These are phyloP conservation scores for Senecio squalidus DNA, from an alignment of 140 eudicot genomes.

Conservation along the genomic window DNA sequence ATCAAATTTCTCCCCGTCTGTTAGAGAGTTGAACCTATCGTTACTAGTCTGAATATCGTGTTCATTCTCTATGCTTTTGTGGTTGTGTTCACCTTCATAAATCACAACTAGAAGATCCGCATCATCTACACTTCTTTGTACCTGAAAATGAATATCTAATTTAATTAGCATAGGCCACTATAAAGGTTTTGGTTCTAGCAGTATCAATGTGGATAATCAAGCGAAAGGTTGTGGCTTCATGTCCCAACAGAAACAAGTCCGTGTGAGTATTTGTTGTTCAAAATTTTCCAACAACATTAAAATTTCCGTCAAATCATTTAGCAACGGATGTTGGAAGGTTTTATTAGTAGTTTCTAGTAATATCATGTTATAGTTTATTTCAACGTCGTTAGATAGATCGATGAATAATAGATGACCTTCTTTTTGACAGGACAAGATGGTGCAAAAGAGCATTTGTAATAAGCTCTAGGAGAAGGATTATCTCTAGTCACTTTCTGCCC, in stretches of 20 bases:
- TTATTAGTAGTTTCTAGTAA: no score
- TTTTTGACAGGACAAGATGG: slow-evolving; percentile 88
- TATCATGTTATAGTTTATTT: neutral
- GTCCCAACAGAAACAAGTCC: no score
- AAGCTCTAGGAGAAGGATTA: slow-evolving; percentile 92
- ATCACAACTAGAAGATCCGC: slow-evolving; percentile 59
- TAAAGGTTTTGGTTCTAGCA: neutral
- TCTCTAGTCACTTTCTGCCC: slow-evolving; percentile 95
- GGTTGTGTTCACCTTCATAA: slow-evolving; percentile 92
- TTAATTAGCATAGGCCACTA: neutral
- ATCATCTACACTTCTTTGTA: slow-evolving; percentile 91
- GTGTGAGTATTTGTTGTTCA: no score
- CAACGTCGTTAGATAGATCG: neutral
- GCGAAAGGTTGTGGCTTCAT: no score
- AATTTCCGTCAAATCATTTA: no score
- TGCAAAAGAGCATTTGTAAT: slow-evolving; percentile 85
- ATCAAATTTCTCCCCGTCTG: slow-evolving; percentile 28
- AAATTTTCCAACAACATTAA: no score
- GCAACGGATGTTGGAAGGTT: no score
- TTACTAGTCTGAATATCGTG: slow-evolving; percentile 1
- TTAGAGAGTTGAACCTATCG: slow-evolving; percentile 21
- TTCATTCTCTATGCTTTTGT: slow-evolving; percentile 22
- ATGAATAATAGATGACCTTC: slow-evolving; percentile 55
- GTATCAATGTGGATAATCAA: neutral
- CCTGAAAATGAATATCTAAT: slow-evolving; percentile 35